phyloP scores from a whole-genome alignment of 345 rosid species.

The Gossypium australe region DNA sequence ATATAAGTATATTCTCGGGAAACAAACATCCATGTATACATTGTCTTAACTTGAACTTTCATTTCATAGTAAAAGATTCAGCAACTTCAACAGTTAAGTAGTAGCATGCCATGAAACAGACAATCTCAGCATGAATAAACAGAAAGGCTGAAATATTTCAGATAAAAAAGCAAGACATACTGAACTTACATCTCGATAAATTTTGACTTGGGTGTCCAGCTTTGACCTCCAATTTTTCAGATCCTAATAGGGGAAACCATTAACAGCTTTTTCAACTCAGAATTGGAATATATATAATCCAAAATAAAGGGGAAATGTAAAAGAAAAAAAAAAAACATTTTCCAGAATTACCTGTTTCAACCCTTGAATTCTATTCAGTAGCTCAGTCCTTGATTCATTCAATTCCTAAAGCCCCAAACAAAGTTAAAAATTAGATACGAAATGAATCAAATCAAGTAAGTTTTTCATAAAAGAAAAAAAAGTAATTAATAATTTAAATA shows the following conservation, averaged over 20 bases:
- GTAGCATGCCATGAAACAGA: neutral
- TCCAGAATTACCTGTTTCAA: constrained; percentile 59
- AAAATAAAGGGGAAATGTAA: neutral
- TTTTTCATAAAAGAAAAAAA: neutral
- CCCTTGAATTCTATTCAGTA: constrained; percentile 75
- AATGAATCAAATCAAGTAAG: neutral
- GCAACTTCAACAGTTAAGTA: neutral
- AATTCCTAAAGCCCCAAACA: constrained; percentile 42
- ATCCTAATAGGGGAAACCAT: constrained; percentile 46
- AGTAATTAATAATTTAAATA: neutral
- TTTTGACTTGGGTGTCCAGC: constrained; percentile 81
- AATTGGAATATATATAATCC: neutral
- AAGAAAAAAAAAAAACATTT: neutral
- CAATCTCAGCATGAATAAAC: neutral
- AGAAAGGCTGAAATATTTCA: neutral
- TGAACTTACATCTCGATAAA: constrained; percentile 67
- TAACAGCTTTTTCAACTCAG: neutral
- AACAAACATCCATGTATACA: neutral
- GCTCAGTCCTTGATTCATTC: constrained; percentile 79
- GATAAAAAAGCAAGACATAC: neutral
- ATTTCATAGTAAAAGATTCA: neutral
- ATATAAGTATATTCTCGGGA: neutral
- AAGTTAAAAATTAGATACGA: neutral
- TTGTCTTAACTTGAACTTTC: neutral
- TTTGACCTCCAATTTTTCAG: constrained; percentile 93